Conservation (phyloP, 148 eudicot species). For the Rhododendron griersonianum region DNA sequence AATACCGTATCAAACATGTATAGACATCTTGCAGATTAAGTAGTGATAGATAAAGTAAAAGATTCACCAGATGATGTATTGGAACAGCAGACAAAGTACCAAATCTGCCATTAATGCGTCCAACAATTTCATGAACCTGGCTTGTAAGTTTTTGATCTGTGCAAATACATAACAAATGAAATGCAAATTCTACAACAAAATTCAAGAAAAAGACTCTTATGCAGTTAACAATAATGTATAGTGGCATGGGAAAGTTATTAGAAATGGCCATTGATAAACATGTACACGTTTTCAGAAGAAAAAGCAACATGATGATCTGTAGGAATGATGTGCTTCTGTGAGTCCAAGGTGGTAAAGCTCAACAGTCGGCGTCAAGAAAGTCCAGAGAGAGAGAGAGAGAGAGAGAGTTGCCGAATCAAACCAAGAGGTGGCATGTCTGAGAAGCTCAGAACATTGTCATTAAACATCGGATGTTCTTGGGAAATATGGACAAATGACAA, state of each 20-base stretch:
- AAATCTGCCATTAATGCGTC: slow-evolving; percentile 90
- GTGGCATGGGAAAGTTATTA: neutral
- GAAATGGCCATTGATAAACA: neutral
- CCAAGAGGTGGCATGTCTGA: neutral
- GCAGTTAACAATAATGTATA: neutral
- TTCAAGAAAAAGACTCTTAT: neutral
- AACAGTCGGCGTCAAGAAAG: neutral
- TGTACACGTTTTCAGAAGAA: neutral
- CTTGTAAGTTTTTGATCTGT: slow-evolving; percentile 91
- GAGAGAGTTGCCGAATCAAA: neutral
- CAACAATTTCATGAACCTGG: slow-evolving; percentile 94
- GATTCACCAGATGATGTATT: slow-evolving; percentile 82
- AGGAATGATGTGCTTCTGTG: neutral
- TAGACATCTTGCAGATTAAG: neutral
- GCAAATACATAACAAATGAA: slow-evolving; percentile 2
- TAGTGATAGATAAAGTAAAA: slow-evolving; percentile 6
- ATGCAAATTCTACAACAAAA: neutral
- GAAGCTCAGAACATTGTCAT: neutral
- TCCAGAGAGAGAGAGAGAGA: neutral
- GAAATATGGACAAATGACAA: neutral
- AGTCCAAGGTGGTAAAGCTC: neutral
- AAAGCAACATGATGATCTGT: neutral
- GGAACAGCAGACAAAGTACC: slow-evolving; percentile 81
- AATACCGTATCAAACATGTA: neutral
- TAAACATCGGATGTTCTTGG: neutral